phyloP scores from a whole-genome alignment of 1,284 basidiomycete genomes.

The Ceratobasidium sp. region DNA sequence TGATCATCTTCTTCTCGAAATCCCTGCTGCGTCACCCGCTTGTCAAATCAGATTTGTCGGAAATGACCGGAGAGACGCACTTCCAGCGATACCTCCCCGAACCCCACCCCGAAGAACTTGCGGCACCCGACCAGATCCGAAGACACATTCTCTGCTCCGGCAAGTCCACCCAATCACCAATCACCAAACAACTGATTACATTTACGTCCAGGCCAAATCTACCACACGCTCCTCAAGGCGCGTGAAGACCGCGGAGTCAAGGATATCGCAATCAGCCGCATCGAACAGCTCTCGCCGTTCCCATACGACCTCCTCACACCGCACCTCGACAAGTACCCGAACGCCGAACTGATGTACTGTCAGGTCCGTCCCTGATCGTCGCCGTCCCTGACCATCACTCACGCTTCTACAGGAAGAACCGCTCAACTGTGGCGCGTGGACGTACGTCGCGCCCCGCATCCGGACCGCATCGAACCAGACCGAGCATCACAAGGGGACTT shows the following conservation, averaged over 20 bases:
- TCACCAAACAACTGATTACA: no score
- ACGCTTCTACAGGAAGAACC: slow-evolving; percentile 71
- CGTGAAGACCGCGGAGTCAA: slow-evolving; percentile 89
- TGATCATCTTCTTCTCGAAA: slow-evolving; percentile 93
- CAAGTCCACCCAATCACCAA: slow-evolving; percentile 44
- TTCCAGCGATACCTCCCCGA: slow-evolving; percentile 97
- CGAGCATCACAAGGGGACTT: slow-evolving; percentile 88
- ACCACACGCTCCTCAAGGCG: slow-evolving; percentile 86
- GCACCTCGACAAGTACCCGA: slow-evolving; percentile 94
- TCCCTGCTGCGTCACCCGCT: slow-evolving; percentile 90
- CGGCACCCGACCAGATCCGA: slow-evolving; percentile 83
- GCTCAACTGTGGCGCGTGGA: slow-evolving; percentile 92
- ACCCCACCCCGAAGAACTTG: slow-evolving; percentile 71
- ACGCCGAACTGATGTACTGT: slow-evolving; percentile 90
- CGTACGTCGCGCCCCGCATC: slow-evolving; percentile 88
- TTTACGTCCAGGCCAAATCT: slow-evolving; percentile 98
- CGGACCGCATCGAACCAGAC: slow-evolving; percentile 84
- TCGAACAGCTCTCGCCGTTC: slow-evolving; percentile 96
- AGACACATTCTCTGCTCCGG: slow-evolving; percentile 90
- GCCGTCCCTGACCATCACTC: neutral
- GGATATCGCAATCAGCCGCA: slow-evolving; percentile 90
- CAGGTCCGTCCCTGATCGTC: slow-evolving; percentile 60
- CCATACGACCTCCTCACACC: slow-evolving; percentile 91
- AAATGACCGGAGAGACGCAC: slow-evolving; percentile 86
- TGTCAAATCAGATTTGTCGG: slow-evolving; percentile 84